Base-by-base conservation (phyloP, 768 basidiomycete species). In the Tylopilus vinaceipallidus region DNA sequence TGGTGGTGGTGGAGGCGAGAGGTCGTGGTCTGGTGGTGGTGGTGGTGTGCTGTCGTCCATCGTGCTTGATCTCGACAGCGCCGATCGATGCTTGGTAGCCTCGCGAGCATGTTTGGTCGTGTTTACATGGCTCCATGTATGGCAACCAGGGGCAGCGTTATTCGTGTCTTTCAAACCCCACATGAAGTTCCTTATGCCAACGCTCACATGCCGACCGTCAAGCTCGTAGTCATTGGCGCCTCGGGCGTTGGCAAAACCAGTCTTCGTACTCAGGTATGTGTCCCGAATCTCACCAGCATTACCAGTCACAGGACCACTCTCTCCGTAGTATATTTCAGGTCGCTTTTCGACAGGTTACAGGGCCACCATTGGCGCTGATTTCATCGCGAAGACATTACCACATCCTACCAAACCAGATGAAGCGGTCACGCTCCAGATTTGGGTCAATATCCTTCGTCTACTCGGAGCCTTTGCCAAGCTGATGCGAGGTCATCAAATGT, bases 291-390 rank as follows among this genome's bases (percentile, higher is more conserved):
- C 13, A 26, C 5, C 34, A 2, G 32, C 37, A 33, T 16, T 22
- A 3, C 22, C 8, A 24, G 9, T 39, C 40, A 35, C 42, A 37
- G 30, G 30, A 14, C 42, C 24, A 19, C 23, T 12, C 20, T 47
- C 20, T 45, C n/a, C 33, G 24, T 57, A 91, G 83, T 93, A 87
- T 63, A 82, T 91, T 56, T 83, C 86, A 10, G 81, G 83, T 23
- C 79, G 78, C 12, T 93, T 92, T 67, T 82, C 86, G 4, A 80
- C 78, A 3, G 81, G 82, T 10, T 93, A 93, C 66, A 75, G 88
- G 41, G 86, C 91, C 1, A 94, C 91, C 3, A 92, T 95, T 35
- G 91, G 91, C 17, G 83, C 86, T n/a, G 91, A 94, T 68, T 94
- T 93, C 50, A 88, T 91, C 42, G 78, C 83, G 0, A 91, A 91